Conservation (phyloP, 306 rosid genomes). For the Glycine soja region DNA sequence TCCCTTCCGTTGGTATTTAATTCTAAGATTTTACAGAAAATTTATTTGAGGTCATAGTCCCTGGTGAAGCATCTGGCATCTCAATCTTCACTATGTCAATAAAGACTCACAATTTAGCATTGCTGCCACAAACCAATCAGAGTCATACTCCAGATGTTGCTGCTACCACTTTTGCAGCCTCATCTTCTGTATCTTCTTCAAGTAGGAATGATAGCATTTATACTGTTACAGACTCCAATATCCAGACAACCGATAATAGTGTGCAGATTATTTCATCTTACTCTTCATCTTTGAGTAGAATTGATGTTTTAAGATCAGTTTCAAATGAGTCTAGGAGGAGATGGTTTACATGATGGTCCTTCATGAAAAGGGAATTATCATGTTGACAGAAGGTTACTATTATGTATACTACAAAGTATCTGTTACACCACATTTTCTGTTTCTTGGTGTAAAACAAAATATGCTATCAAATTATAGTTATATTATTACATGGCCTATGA, state of each 20-base stretch:
- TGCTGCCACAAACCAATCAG: conserved; percentile 51
- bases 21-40: conserved; percentile 58
- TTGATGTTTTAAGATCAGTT: conserved; percentile 42
- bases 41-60: conserved; percentile 50
- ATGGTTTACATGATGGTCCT: conserved; percentile 51
- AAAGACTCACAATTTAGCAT: conserved; percentile 48
- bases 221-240: no score
- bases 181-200: conserved; percentile 46
- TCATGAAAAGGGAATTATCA: conserved; percentile 8
- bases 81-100: conserved; percentile 30
- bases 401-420: no score
- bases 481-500: background rate
- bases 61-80: conserved; percentile 43
- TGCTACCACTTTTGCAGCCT: conserved; percentile 32
- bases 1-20: conserved; percentile 56
- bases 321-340: conserved; percentile 53
- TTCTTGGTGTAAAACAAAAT: conserved; percentile 13
- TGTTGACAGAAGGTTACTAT: conserved; percentile 30
- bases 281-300: conserved; percentile 50
- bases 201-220: background rate
- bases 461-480: background rate
- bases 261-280: conserved; percentile 31
- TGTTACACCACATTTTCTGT: background rate
- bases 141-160: conserved; percentile 26
- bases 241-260: conserved; percentile 13